Percentiles rank a stretch among this genome's conserved stretches.
Conservation (phyloP, 2,329 filamentous ascomycete species). For the Talaromyces sp. region DNA sequence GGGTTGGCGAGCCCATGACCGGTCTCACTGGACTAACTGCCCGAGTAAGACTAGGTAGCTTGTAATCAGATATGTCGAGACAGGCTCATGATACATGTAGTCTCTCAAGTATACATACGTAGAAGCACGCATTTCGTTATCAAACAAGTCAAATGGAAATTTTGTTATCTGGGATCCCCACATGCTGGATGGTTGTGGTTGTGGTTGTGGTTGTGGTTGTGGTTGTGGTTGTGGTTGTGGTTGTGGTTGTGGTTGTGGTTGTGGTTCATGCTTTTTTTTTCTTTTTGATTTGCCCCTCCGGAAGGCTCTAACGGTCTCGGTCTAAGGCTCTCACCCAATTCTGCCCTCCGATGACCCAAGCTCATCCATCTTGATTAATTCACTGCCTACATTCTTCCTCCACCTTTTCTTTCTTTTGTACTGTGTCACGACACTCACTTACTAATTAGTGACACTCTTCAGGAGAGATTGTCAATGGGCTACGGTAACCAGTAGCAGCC, state of each 20-base stretch:
- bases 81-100: background rate
- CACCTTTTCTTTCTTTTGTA: background rate
- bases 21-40: constrained; percentile 1
- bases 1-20: background rate
- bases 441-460: background rate
- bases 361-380: background rate
- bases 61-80: background rate
- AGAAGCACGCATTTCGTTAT: too few species aligned
- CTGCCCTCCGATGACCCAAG: constrained; percentile 4
- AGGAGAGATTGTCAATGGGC: background rate
- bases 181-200: background rate
- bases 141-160: background rate
- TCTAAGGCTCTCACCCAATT: background rate
- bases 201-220: constrained; percentile 3
- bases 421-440: background rate
- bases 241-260: background rate
- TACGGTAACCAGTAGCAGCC: background rate
- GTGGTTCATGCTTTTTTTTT: background rate
- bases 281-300: constrained; percentile 6
- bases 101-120: background rate
- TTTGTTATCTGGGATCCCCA: background rate
- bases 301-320: background rate
- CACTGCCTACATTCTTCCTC: background rate
- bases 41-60: background rate
- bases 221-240: background rate